Conservation (phyloP, 2,329 filamentous ascomycete genomes). For the Alternaria ethzedia region DNA sequence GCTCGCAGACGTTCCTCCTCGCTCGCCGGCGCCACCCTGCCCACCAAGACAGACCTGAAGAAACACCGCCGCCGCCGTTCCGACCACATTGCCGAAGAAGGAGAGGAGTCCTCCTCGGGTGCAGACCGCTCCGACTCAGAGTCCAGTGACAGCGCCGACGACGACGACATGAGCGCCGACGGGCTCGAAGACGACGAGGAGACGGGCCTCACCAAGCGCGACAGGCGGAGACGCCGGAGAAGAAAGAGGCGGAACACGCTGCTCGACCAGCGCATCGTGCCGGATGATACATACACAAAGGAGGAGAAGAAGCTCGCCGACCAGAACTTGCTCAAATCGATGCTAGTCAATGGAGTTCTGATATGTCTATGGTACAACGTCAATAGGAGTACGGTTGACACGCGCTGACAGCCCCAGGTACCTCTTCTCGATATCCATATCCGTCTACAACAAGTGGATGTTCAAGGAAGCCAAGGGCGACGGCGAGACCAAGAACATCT, state of each 20-base stretch:
- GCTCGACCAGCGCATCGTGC: constrained; percentile 73
- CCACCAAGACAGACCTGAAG: constrained; percentile 28
- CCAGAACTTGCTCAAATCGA: constrained; percentile 70
- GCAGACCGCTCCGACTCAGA: constrained; percentile 39
- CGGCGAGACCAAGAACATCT: constrained; percentile 62
- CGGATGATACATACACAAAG: constrained; percentile 62
- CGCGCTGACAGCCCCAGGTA: constrained; percentile 54
- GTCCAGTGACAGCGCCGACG: constrained; percentile 56
- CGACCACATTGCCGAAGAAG: constrained; percentile 45
- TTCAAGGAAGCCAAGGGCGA: constrained; percentile 67
- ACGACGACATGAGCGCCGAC: constrained; percentile 68
- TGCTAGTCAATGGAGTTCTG: constrained; percentile 77
- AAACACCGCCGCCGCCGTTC: constrained; percentile 38
- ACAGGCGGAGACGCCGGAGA: constrained; percentile 71
- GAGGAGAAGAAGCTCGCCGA: constrained; percentile 80
- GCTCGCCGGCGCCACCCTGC: constrained; percentile 36
- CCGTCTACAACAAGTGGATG: constrained; percentile 99
- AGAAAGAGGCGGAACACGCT: constrained; percentile 72
- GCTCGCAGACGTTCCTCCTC: constrained; percentile 46
- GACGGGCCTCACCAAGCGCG: constrained; percentile 78
- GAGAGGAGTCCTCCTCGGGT: constrained; percentile 35
- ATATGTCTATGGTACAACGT: constrained; percentile 76
- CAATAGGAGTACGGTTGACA: not conserved
- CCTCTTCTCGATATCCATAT: constrained; percentile 83
- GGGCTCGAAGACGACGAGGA: constrained; percentile 85